Conservation (phyloP, 192 early-diverging fungal species). For the Backusella morwellensis region DNA sequence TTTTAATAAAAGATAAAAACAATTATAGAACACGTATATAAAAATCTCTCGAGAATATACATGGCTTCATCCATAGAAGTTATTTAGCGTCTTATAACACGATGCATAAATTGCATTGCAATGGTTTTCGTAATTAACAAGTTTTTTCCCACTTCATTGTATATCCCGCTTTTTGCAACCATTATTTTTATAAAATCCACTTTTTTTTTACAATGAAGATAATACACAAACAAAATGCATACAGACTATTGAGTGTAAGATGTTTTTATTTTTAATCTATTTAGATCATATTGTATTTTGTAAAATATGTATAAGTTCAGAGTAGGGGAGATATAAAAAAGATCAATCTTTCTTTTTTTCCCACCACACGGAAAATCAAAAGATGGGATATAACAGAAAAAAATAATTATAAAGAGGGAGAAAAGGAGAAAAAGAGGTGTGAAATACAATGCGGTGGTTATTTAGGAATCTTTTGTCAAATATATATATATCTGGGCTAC, state of each 20-base stretch:
- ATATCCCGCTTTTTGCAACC: not conserved
- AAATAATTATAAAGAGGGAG: not conserved
- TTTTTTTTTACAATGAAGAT: not conserved
- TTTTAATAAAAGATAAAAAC: not conserved
- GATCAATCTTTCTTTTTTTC: not conserved
- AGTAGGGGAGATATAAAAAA: not conserved
- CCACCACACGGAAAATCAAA: not conserved
- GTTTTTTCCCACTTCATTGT: not conserved
- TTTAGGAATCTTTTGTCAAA: not conserved
- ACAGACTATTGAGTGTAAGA: not conserved
- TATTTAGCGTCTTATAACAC: not conserved
- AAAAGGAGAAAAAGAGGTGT: not conserved
- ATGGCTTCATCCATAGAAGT: not conserved
- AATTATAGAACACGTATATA: not conserved
- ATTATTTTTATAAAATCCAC: not conserved
- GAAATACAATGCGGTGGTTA: not conserved
- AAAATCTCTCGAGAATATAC: not conserved
- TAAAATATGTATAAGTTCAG: not conserved
- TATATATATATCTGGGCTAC: not conserved
- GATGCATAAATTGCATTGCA: not conserved
- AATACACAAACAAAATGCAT: not conserved
- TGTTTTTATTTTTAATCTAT: not conserved
- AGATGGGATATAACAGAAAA: slow-evolving; percentile 5
- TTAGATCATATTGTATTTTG: not conserved
- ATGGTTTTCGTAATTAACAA: not conserved